A percentile compares a stretch with the other conserved stretches of the same genome.
Evolutionary conservation across 495 filamentous ascomycete species (phyloP).

Genomic region (Pyrenopolyporus hunteri): DNA sequence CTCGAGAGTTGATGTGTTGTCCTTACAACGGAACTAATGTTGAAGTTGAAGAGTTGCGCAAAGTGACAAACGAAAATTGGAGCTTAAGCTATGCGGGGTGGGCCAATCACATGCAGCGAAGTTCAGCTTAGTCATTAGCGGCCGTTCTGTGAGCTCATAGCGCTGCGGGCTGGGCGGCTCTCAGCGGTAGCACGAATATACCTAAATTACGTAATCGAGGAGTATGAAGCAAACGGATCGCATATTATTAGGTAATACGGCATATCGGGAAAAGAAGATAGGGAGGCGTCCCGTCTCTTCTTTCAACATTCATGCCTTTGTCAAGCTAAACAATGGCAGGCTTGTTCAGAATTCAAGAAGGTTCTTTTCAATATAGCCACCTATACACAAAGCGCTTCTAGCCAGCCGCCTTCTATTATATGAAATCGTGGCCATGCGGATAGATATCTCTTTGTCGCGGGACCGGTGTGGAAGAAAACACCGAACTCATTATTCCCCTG

Average conservation of each 20-base stretch:
- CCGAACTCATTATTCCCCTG: background rate
- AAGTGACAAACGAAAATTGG: conserved; percentile 4
- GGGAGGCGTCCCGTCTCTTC: no score
- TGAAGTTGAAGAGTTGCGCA: background rate
- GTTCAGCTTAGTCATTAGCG: conserved; percentile 7
- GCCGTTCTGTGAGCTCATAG: background rate
- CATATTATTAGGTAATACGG: no score
- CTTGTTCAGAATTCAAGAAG: no score
- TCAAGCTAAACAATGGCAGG: no score
- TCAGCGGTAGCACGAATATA: no score
- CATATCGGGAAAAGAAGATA: no score
- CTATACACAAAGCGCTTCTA: background rate
- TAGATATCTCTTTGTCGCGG: conserved; percentile 5
- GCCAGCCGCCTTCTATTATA: background rate
- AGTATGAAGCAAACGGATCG: no score
- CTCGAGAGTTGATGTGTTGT: conserved; percentile 27
- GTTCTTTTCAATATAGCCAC: background rate
- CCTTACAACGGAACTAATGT: background rate
- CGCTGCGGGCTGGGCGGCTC: background rate
- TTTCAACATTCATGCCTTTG: no score
- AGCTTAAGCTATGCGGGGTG: background rate
- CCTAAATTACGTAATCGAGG: background rate
- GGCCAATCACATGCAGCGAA: conserved; percentile 7
- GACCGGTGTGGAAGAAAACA: background rate
- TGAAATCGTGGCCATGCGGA: background rate